phyloP scores from a whole-genome alignment of 768 basidiomycete genomes.

The Steccherinum ochraceum region DNA sequence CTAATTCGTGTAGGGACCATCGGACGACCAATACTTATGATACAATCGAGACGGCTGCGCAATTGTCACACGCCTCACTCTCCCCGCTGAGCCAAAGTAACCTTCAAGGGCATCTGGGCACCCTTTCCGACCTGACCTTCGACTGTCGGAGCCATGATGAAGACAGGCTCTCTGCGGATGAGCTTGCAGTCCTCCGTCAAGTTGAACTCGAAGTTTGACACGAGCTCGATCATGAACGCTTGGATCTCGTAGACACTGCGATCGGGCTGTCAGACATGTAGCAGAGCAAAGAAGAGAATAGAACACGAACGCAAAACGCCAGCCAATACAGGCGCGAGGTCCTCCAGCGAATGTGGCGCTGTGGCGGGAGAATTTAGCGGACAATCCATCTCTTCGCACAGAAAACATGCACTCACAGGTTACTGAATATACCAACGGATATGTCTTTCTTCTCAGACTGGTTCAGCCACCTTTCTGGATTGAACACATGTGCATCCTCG shows the following conservation, averaged over 20 bases:
- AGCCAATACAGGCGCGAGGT: conserved; percentile 57
- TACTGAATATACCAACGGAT: conserved; percentile 39
- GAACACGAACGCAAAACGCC: conserved; percentile 8
- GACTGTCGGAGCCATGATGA: conserved; percentile 30
- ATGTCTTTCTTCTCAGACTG: conserved; percentile 24
- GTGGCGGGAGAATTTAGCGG: too few relatives aligned
- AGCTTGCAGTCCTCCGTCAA: conserved; percentile 22
- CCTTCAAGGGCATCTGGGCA: background rate
- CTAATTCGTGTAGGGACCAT: too few relatives aligned
- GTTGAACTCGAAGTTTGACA: conserved; percentile 47
- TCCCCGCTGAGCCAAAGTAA: background rate
- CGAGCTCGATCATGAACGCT: conserved; percentile 49
- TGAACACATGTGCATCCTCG: conserved; percentile 24
- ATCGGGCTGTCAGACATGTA: background rate
- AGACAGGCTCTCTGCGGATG: conserved; percentile 23
- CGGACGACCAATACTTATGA: too few relatives aligned
- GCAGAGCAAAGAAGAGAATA: background rate
- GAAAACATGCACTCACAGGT: conserved; percentile 31
- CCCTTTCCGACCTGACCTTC: conserved; percentile 19
- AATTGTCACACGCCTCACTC: too few relatives aligned
- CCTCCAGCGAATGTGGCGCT: conserved; percentile 51
- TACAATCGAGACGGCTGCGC: too few relatives aligned
- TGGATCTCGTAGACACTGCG: conserved; percentile 39
- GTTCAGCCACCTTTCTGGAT: conserved; percentile 23
- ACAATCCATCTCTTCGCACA: too few relatives aligned